Conservation (phyloP, 73 alveolate genomes). For the Uronychia binucleata region DNA sequence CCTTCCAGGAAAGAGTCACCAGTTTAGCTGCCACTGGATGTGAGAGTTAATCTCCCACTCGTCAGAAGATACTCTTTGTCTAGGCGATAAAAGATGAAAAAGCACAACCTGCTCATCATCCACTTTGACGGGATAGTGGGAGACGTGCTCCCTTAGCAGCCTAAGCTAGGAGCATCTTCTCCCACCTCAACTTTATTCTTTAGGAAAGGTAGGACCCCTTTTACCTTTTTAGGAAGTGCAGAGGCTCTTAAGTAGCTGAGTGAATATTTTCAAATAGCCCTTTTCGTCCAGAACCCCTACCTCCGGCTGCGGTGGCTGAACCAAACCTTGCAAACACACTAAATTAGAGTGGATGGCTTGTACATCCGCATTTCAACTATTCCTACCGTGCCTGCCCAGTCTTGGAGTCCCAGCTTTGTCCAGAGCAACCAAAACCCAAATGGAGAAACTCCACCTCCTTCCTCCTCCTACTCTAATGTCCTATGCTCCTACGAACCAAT, state of each 20-base stretch:
- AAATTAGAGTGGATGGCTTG: not conserved
- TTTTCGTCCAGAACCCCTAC: not conserved
- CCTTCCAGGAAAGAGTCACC: not conserved
- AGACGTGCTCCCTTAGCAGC: no score
- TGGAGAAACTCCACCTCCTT: not conserved
- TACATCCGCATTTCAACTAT: not conserved
- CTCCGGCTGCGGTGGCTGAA: not conserved
- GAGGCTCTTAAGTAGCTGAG: not conserved
- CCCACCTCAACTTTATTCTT: not conserved
- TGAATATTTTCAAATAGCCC: not conserved
- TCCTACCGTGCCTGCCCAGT: not conserved
- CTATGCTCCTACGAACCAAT: not conserved
- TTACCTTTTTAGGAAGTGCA: not conserved
- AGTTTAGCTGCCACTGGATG: not conserved
- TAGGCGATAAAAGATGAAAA: not conserved
- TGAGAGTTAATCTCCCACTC: not conserved
- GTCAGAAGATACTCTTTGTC: not conserved
- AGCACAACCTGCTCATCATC: not conserved
- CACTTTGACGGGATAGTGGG: no score
- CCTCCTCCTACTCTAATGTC: not conserved
- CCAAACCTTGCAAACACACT: not conserved
- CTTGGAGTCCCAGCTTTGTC: not conserved
- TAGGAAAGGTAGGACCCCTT: not conserved
- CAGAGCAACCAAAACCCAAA: not conserved
- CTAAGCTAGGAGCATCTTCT: no score